Base-by-base conservation (phyloP, 768 basidiomycete genomes). In the Boletus rubroflammeus region DNA sequence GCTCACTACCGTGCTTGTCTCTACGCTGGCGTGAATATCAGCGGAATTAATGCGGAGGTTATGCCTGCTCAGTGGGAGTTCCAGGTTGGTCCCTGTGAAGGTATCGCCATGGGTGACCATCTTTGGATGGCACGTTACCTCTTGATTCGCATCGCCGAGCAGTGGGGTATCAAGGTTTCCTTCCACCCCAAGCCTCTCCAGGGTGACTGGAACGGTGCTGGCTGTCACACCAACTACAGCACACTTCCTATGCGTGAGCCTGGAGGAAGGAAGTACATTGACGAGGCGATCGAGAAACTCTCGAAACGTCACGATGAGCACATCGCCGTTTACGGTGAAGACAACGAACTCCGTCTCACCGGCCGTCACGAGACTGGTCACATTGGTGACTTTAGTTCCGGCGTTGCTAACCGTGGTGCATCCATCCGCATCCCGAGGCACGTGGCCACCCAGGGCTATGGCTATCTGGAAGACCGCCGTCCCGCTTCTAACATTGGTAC, bases 51-150 rank as follows among this genome's bases (percentile, higher is more conserved):
- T 72, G 96, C 96, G 56, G 97, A 98, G 76, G 96, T 98, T 57
- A 98, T 98, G 96, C 96, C 97, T 15, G 86, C 95, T 52, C 97
- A 99, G 73, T 99, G 97, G 97, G 97, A 99, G 78, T 99, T 96
- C 89, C 97, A 99, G 75, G 93, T 99, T 63, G 96, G 97, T 50
- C 97, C 97, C 29, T 98, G 96, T 66, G 89, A 91, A 71, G 97
- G 97, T 51, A 98, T 98, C 72, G 80, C 88, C 55, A 96, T 98
- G 93, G 97, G 97, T 63, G 97, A 99, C 73, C 96, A 99, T 76
- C 86, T 99, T 64, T 97, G 94, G 93, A 93, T 98, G 84, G 93
- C 97, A 35, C 91, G 97, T 62, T 99, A 88, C 80, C 88, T 99
- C 63, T 86, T 98, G 65, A 73, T 93, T 69, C 90, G 97, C 62